Conservation (phyloP, 768 basidiomycete species). For the Boletus sp. region DNA sequence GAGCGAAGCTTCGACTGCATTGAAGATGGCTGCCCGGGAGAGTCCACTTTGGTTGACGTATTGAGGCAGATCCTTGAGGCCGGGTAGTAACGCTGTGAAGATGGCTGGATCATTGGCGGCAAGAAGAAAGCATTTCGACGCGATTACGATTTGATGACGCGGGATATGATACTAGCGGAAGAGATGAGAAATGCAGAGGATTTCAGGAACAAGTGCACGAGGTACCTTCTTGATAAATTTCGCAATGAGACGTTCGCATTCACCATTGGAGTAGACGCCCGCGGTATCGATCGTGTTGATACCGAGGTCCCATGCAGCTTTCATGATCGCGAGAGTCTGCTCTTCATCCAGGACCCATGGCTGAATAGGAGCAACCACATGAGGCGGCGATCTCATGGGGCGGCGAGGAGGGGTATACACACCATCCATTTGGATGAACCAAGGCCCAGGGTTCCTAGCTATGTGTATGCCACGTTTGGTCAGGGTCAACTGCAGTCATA, state of each 20-base stretch:
- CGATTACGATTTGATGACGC: constrained; percentile 29
- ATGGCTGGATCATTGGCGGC: constrained; percentile 25
- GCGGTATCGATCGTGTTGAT: constrained; percentile 42
- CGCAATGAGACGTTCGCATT: constrained; percentile 40
- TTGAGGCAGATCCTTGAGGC: constrained; percentile 1
- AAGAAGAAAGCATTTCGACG: constrained; percentile 23
- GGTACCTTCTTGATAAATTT: no score
- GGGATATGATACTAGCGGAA: constrained; percentile 31
- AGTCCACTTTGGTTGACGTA: no score
- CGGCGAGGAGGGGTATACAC: constrained; percentile 1
- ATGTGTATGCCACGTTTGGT: background rate
- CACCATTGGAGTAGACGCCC: constrained; percentile 36
- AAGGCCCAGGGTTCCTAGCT: constrained; percentile 29
- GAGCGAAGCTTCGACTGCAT: no score
- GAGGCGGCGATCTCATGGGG: background rate
- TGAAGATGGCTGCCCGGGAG: no score
- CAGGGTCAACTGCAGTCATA: background rate
- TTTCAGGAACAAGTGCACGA: no score
- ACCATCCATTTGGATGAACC: constrained; percentile 29
- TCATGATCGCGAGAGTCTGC: constrained; percentile 32
- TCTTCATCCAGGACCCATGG: constrained; percentile 29
- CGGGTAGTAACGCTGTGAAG: background rate
- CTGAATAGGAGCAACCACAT: background rate
- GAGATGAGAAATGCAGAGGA: no score
- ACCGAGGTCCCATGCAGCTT: constrained; percentile 40